Percentiles rank a stretch among this genome's conserved stretches.
Conservation (phyloP, 805 yeast species). For the Saturnispora zaruensis region DNA sequence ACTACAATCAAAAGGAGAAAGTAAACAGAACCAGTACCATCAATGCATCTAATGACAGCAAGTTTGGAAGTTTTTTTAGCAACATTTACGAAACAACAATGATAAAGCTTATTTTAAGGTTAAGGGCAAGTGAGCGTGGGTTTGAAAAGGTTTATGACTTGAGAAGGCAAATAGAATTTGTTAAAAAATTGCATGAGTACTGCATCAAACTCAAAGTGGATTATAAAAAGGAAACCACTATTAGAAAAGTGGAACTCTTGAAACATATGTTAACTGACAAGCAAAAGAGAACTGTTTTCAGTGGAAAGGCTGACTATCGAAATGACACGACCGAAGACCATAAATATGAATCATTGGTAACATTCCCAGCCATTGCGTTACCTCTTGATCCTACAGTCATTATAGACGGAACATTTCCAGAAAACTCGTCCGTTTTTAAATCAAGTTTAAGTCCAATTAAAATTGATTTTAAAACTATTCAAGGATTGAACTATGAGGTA, state of each 20-base stretch:
- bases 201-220: slow-evolving; percentile 54
- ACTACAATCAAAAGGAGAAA: neutral
- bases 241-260: slow-evolving; percentile 63
- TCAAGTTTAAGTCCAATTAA: slow-evolving; percentile 85
- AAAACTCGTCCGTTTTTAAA: slow-evolving; percentile 80
- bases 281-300: slow-evolving; percentile 30
- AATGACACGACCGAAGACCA: slow-evolving; percentile 7
- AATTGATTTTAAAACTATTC: slow-evolving; percentile 50
- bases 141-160: slow-evolving; percentile 23
- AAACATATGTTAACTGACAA: slow-evolving; percentile 48
- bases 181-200: slow-evolving; percentile 53
- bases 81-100: slow-evolving; percentile 23
- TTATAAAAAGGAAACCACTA: slow-evolving; percentile 62
- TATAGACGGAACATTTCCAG: slow-evolving; percentile 69
- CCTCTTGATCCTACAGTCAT: slow-evolving; percentile 79
- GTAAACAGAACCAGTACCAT: neutral
- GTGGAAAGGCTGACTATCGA: slow-evolving; percentile 12
- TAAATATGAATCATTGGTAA: slow-evolving; percentile 26
- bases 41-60: too few species aligned
- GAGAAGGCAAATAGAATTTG: slow-evolving; percentile 55
- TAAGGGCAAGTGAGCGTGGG: slow-evolving; percentile 22
- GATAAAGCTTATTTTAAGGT: slow-evolving; percentile 22
- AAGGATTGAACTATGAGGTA: slow-evolving; percentile 52
- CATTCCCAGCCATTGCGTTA: slow-evolving; percentile 47
- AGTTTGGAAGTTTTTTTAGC: neutral